phyloP scores from a whole-genome alignment of 352 stramenopile species.

The Phytophthora fragariaefolia region DNA sequence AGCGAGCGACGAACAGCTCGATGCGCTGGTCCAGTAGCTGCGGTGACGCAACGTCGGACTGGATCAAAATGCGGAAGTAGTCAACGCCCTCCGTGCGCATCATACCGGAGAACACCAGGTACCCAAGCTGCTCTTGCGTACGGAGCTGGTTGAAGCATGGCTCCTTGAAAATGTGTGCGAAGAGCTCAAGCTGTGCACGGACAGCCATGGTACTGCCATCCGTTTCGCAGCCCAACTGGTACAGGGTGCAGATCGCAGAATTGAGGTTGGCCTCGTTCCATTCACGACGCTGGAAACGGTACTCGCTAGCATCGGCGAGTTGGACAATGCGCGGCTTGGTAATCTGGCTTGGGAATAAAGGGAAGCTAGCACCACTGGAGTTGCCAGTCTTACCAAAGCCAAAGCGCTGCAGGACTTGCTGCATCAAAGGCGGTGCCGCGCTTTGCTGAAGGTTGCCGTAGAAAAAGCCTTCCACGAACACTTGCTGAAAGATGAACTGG shows the following conservation, averaged over 20 bases:
- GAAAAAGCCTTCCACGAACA: conserved; percentile 75
- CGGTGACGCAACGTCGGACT: conserved; percentile 79
- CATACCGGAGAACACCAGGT: conserved; percentile 81
- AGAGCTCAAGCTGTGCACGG: conserved; percentile 69
- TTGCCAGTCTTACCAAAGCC: conserved; percentile 30
- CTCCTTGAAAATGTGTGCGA: conserved; percentile 91
- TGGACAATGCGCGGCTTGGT: conserved; percentile 61
- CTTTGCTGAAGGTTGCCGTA: conserved; percentile 70
- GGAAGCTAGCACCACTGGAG: conserved; percentile 33
- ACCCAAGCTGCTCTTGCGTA: conserved; percentile 93
- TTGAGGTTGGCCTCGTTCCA: conserved; percentile 83
- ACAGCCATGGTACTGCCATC: conserved; percentile 49
- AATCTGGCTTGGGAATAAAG: conserved; percentile 56
- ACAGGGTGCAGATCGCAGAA: conserved; percentile 77
- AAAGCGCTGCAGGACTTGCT: conserved; percentile 54
- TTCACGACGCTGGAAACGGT: conserved; percentile 58
- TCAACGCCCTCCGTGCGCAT: conserved; percentile 56
- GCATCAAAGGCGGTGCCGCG: conserved; percentile 41
- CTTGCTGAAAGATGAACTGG: conserved; percentile 65
- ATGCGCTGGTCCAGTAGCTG: conserved; percentile 72
- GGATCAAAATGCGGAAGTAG: conserved; percentile 82
- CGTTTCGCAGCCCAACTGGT: conserved; percentile 65
- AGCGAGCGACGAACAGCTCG: conserved; percentile 66
- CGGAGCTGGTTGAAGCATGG: conserved; percentile 93
- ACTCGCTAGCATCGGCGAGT: conserved; percentile 56